Conservation (phyloP, 2,329 filamentous ascomycete species). For the Fusarium oxysporum region DNA sequence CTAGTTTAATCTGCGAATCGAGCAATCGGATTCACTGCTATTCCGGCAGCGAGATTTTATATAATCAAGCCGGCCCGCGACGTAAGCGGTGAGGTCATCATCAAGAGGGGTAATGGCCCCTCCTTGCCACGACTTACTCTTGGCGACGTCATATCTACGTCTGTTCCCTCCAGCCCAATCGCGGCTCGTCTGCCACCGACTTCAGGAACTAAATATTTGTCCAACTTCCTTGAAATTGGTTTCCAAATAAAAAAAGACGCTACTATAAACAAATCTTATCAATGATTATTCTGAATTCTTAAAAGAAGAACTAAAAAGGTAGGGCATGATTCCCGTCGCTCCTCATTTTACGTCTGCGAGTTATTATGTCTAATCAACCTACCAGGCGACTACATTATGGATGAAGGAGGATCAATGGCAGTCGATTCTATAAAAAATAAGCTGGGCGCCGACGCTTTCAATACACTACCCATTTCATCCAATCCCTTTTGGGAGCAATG, state of each 20-base stretch:
- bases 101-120: background rate
- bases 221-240: background rate
- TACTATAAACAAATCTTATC: background rate
- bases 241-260: background rate
- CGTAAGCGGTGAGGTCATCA: background rate
- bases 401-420: background rate
- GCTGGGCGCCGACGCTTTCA: background rate
- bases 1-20: background rate
- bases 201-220: too few species aligned
- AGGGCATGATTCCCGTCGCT: background rate
- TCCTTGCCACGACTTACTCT: background rate
- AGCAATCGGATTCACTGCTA: background rate
- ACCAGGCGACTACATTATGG: background rate
- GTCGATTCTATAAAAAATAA: background rate
- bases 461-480: background rate
- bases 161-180: background rate
- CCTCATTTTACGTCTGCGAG: background rate
- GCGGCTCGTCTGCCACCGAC: too few species aligned
- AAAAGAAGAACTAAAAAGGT: background rate
- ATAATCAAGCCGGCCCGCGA: background rate
- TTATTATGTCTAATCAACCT: background rate
- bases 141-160: background rate
- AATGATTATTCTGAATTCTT: background rate
- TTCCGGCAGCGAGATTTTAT: background rate
- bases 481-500: background rate